phyloP scores from a whole-genome alignment of 306 rosid genomes.

The Calophaca sinica region DNA sequence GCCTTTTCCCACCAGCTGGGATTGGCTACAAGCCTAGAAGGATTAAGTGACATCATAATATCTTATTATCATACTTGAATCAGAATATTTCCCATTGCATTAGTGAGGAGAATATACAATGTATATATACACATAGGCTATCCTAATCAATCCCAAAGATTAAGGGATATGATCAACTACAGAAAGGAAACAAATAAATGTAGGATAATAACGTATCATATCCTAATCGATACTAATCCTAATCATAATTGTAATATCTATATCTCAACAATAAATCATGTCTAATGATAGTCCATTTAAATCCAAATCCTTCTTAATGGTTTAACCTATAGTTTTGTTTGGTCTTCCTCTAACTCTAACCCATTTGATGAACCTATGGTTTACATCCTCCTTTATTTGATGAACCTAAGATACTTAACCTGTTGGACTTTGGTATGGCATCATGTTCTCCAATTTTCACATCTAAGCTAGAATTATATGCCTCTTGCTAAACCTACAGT shows the following conservation, averaged over 20 bases:
- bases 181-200: no score
- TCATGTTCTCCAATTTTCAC: not conserved
- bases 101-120: no score
- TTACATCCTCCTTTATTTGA: not conserved
- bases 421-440: not conserved
- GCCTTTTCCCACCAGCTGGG: not conserved
- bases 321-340: not conserved
- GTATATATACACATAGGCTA: no score
- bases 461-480: not conserved
- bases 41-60: not conserved
- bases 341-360: not conserved
- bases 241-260: no score
- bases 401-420: not conserved
- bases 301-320: conserved; percentile 20
- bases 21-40: not conserved
- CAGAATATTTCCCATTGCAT: no score
- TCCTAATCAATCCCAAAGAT: no score
- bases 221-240: no score
- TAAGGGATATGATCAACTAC: no score
- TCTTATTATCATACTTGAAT: no score
- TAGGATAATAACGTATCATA: no score
- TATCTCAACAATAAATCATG: not conserved
- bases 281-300: not conserved
- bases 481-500: not conserved
- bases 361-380: not conserved